These are phyloP conservation scores for Apophysomyces trapeziformis DNA, from an alignment of 371 early-diverging fungal species.

Conservation along the genomic window DNA sequence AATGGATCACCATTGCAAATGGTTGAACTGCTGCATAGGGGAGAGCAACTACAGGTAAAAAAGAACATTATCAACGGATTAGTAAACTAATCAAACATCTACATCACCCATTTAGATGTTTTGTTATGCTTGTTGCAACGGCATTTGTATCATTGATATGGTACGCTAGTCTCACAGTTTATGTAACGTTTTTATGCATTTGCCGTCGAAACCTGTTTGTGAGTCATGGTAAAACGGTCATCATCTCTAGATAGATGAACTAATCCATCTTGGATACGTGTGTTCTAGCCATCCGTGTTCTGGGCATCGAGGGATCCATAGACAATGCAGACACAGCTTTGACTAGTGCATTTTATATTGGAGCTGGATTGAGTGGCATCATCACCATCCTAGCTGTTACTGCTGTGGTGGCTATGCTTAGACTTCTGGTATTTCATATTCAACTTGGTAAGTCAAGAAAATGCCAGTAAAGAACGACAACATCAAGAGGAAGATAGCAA, in stretches of 20 bases:
- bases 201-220: constrained; percentile 35
- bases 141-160: constrained; percentile 37
- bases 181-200: constrained; percentile 37
- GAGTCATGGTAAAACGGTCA: constrained; percentile 30
- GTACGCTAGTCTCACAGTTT: constrained; percentile 30
- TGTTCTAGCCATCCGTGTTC: constrained; percentile 12
- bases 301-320: constrained; percentile 9
- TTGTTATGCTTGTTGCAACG: constrained; percentile 28
- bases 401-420: constrained; percentile 38
- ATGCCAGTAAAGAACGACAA: neutral
- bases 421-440: constrained; percentile 53
- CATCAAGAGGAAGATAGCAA: neutral
- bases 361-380: constrained; percentile 16
- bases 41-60: constrained; percentile 66
- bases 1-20: constrained; percentile 88
- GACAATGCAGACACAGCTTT: constrained; percentile 1
- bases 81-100: neutral
- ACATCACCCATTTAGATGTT: constrained; percentile 27
- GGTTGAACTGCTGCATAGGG: constrained; percentile 82
- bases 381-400: constrained; percentile 31
- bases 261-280: constrained; percentile 6
- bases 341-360: constrained; percentile 16
- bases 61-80: constrained; percentile 5
- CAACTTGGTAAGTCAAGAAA: constrained; percentile 35
- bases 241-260: neutral